Base-by-base conservation (phyloP, 495 filamentous ascomycete species). In the Elasticomyces elasticus region DNA sequence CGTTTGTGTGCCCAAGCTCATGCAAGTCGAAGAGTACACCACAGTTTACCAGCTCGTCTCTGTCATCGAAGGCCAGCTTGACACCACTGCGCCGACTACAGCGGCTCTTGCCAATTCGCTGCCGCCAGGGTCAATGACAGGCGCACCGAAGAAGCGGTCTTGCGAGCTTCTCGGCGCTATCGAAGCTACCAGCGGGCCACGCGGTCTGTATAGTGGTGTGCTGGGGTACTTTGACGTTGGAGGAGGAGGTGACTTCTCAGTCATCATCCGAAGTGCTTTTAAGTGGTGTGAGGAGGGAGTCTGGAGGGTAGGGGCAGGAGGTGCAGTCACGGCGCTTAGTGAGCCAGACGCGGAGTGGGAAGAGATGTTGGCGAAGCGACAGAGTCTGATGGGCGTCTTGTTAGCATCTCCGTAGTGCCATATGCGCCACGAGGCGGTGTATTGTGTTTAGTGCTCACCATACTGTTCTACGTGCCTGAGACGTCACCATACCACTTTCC, bases 41-140 rank as follows among this genome's bases (percentile, higher is more conserved):
- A 88, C 81, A 48, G 86, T 96, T 2, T 95, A 82, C 64, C 87
- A 91, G 66, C 89, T 95, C 74, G 84, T 95, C 45, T 86, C 83
- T 5, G 86, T 94, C 12, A 81, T 97, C 26, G 81, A 87, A 65
- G 90, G 86, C 1, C 62, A 73, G n/a, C 68, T 91, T 1, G 65
- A 72, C 13, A 42, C 48, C 11, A 30, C 54, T 15, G 20, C 26
- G 40, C 2, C 35, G 42, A 20, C 13, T 30, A 71, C 92, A 44
- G 84, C 90, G 28, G 84, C 89, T 22, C 75, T 97, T 0, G 82
- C 87, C 9, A 74, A 78, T 1, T 84, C 79, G 33, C 73, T 98
- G 2, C 92, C 91, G 0, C 89, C 92, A 0, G 92, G 92, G 0
- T 86, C 81, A 42, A 97, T 97, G 91, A 97, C 91, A 1, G 91